phyloP scores from a whole-genome alignment of 768 basidiomycete species.

The Cantharellus anzutake region DNA sequence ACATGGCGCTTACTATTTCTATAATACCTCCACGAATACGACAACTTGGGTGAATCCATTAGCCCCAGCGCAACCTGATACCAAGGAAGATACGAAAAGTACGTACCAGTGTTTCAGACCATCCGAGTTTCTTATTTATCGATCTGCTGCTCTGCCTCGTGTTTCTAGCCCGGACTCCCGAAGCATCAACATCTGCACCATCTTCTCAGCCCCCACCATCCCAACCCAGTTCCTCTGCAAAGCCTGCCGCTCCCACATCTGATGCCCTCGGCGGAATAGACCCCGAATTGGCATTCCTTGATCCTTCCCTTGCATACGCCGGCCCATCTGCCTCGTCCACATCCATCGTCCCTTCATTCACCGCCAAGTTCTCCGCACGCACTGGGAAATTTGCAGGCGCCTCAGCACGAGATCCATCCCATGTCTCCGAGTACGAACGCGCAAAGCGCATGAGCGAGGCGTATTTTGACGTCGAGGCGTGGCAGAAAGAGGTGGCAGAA shows the following conservation, averaged over 20 bases:
- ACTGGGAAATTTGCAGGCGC: constrained; percentile 51
- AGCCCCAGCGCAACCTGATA: not conserved
- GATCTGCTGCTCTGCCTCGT: too few species aligned
- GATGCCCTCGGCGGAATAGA: constrained; percentile 54
- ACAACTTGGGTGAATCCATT: constrained; percentile 77
- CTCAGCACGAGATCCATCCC: constrained; percentile 52
- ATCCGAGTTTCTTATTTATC: not conserved
- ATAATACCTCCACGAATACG: constrained; percentile 51
- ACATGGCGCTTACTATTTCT: constrained; percentile 74
- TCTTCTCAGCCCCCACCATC: constrained; percentile 10
- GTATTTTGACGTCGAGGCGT: constrained; percentile 68
- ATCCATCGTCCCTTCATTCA: constrained; percentile 19
- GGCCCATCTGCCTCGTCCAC: constrained; percentile 15
- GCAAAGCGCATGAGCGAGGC: constrained; percentile 74
- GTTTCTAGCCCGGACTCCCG: not conserved
- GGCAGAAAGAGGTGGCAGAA: constrained; percentile 51
- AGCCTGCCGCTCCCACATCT: not conserved
- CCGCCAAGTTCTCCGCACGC: constrained; percentile 40
- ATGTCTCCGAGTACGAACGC: constrained; percentile 64
- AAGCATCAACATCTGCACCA: not conserved
- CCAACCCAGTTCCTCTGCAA: not conserved
- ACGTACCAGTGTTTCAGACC: not conserved
- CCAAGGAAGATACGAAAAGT: not conserved
- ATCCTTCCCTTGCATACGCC: constrained; percentile 38
- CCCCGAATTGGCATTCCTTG: constrained; percentile 60